A percentile compares a stretch with the other conserved stretches of the same genome.
These are phyloP conservation scores for Colletotrichum plurivorum DNA, from an alignment of 2,329 filamentous ascomycete species.

Conservation along the genomic window DNA sequence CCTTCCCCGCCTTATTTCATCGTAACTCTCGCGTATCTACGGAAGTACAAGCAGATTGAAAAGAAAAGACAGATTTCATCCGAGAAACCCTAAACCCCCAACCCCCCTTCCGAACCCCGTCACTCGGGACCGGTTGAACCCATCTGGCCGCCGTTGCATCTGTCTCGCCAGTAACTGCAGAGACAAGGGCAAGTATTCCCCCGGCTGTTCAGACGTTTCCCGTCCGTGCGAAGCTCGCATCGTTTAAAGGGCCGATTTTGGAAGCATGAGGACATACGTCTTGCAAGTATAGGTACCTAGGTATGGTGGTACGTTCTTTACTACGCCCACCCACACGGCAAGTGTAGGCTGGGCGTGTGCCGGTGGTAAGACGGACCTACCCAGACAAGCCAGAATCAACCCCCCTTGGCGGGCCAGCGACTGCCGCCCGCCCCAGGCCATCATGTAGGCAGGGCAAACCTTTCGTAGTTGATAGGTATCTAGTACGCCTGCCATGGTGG, in stretches of 20 bases:
- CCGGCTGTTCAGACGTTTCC: conserved; percentile 27
- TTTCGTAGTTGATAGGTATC: too few relatives aligned
- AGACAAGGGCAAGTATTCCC: conserved; percentile 20
- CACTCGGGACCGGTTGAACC: conserved; percentile 29
- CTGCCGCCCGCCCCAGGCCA: too few relatives aligned
- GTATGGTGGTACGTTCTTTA: background rate
- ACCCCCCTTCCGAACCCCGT: background rate
- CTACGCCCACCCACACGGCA: background rate
- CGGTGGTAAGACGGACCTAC: too few relatives aligned
- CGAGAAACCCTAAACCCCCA: background rate
- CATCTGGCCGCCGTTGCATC: conserved; percentile 34
- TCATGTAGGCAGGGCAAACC: too few relatives aligned
- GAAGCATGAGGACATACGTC: background rate
- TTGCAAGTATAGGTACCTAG: background rate
- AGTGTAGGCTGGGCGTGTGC: background rate
- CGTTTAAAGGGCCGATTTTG: conserved; percentile 21
- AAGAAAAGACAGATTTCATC: too few relatives aligned
- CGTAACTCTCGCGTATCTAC: too few relatives aligned
- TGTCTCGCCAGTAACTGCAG: conserved; percentile 8
- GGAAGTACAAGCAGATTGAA: too few relatives aligned
- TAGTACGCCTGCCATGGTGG: too few relatives aligned
- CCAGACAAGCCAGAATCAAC: too few relatives aligned
- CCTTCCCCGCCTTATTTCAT: too few relatives aligned
- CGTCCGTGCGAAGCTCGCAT: conserved; percentile 26
- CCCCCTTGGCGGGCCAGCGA: too few relatives aligned